Percentiles rank a stretch among this genome's conserved stretches.
phyloP scores from a whole-genome alignment of 306 rosid genomes.

The Nissolia schottii region DNA sequence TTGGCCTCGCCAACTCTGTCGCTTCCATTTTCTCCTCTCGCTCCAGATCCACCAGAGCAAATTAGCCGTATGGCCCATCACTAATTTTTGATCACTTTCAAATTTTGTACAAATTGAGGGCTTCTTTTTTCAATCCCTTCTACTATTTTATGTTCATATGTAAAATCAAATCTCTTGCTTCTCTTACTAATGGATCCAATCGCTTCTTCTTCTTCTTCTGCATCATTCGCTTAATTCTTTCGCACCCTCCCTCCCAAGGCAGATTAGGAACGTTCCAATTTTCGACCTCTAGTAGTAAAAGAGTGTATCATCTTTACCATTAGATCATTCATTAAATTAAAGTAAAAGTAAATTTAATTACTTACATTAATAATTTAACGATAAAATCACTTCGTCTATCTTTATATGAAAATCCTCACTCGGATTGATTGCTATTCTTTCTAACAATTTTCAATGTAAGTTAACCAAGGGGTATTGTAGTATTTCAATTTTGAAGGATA shows the following conservation, averaged over 20 bases:
- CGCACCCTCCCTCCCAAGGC: too few relatives aligned
- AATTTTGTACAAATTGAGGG: slow-evolving; percentile 23
- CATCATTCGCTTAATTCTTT: not conserved
- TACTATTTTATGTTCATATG: not conserved
- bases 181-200: slow-evolving; percentile 19
- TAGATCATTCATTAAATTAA: too few relatives aligned
- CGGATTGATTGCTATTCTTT: not conserved
- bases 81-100: not conserved
- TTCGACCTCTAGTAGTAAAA: too few relatives aligned
- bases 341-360: too few relatives aligned
- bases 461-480: not conserved
- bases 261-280: too few relatives aligned
- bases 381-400: too few relatives aligned
- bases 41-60: too few relatives aligned
- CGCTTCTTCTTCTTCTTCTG: not conserved
- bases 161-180: not conserved
- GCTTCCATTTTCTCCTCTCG: slow-evolving; percentile 60
- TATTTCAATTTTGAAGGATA: too few relatives aligned
- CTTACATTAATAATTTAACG: too few relatives aligned
- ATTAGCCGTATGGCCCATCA: too few relatives aligned
- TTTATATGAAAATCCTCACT: too few relatives aligned
- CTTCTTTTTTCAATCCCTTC: not conserved
- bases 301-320: too few relatives aligned
- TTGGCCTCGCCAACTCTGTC: slow-evolving; percentile 60
- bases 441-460: not conserved